Evolutionary conservation across 2,329 filamentous ascomycete genomes (phyloP).

Genomic region (Aspergillus sp.): DNA sequence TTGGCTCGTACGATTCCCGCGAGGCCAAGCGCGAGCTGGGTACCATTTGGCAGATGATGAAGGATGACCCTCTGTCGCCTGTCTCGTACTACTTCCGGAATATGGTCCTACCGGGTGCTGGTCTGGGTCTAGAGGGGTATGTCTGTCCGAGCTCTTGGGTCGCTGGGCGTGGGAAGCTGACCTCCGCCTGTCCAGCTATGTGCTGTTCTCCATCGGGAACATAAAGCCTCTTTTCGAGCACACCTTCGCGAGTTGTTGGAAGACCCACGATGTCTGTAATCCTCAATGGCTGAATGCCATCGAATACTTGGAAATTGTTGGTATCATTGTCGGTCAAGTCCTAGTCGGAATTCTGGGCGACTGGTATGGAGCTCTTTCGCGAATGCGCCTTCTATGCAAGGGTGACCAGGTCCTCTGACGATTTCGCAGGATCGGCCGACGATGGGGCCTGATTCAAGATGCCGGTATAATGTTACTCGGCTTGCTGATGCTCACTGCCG

Average conservation of each 20-base stretch:
- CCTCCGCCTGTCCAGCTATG: constrained; percentile 52
- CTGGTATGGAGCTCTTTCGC: constrained; percentile 38
- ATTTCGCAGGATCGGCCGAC: constrained; percentile 64
- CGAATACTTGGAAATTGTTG: constrained; percentile 84
- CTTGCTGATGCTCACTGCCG: constrained; percentile 80
- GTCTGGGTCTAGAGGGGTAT: constrained; percentile 76
- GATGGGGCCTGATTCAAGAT: constrained; percentile 93
- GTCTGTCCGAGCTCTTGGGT: constrained; percentile 11
- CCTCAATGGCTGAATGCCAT: constrained; percentile 74
- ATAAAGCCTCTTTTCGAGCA: constrained; percentile 70
- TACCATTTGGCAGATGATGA: constrained; percentile 67
- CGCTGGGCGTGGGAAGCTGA: neutral
- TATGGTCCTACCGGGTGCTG: constrained; percentile 84
- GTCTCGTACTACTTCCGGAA: constrained; percentile 81
- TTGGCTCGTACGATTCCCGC: constrained; percentile 59
- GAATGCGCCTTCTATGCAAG: constrained; percentile 1
- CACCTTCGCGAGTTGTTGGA: constrained; percentile 74
- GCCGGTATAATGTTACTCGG: constrained; percentile 90
- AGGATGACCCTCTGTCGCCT: constrained; percentile 74
- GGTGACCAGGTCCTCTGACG: too few relatives aligned
- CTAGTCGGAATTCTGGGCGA: constrained; percentile 72
- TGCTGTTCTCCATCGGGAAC: constrained; percentile 94
- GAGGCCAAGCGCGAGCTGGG: constrained; percentile 61
- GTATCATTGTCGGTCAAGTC: constrained; percentile 91
- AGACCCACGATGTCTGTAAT: constrained; percentile 55